Conservation (phyloP, 805 yeast species). For the Ogataea sp. region DNA sequence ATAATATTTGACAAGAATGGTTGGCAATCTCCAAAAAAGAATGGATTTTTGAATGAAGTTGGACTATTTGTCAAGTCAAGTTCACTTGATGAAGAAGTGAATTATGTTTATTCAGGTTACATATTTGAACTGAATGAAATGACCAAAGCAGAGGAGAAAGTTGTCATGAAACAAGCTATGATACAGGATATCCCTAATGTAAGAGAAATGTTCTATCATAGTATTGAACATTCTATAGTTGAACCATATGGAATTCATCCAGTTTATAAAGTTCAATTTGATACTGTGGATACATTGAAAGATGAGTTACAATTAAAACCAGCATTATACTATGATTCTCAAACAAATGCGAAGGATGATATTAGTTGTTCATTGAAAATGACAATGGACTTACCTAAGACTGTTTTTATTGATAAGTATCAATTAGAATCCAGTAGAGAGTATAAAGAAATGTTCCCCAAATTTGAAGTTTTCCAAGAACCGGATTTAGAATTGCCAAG, state of each 20-base stretch:
- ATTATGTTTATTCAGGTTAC: constrained; percentile 8
- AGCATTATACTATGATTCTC: background rate
- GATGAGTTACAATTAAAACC: background rate
- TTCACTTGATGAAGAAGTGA: background rate
- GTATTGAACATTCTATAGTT: constrained; percentile 9
- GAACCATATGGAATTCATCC: constrained; percentile 21
- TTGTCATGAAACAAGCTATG: constrained; percentile 14
- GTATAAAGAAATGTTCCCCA: constrained; percentile 3
- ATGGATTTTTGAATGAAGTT: constrained; percentile 15
- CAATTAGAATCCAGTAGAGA: constrained; percentile 9
- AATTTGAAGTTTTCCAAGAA: constrained; percentile 10
- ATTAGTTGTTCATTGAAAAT: constrained; percentile 14
- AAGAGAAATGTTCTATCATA: constrained; percentile 8
- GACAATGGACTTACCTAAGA: constrained; percentile 17
- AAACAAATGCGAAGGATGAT: background rate
- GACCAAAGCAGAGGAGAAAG: background rate
- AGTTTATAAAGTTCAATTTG: constrained; percentile 8
- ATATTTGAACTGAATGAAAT: constrained; percentile 6
- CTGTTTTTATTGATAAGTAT: constrained; percentile 20
- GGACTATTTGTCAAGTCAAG: constrained; percentile 11
- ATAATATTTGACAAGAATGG: background rate
- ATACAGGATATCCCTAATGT: constrained; percentile 15
- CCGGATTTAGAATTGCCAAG: constrained; percentile 25
- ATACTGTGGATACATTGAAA: constrained; percentile 1
- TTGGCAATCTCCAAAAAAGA: too few relatives aligned